A percentile compares a stretch with the other conserved stretches of the same genome.
These are phyloP conservation scores for Pythium aphanidermatum DNA, from an alignment of 352 stramenopile genomes.

Conservation along the genomic window DNA sequence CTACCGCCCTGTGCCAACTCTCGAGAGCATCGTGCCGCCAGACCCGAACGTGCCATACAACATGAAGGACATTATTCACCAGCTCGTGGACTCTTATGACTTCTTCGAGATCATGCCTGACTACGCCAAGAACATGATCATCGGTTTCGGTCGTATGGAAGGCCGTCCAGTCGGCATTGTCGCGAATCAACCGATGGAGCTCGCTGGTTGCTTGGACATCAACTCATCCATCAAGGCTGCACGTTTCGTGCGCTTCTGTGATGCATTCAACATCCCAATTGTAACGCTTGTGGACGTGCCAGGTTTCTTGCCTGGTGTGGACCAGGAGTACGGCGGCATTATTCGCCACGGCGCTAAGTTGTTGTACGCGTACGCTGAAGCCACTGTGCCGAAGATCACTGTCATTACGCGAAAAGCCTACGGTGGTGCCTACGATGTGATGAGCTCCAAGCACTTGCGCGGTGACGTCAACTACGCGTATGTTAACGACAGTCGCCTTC, in stretches of 20 bases:
- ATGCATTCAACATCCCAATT: constrained; percentile 98
- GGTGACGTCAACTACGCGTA: constrained; percentile 97
- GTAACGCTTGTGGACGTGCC: constrained; percentile 98
- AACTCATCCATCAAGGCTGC: constrained; percentile 95
- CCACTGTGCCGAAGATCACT: constrained; percentile 97
- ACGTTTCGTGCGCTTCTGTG: constrained; percentile 97
- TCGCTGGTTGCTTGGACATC: constrained; percentile 98
- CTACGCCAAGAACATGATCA: constrained; percentile 98
- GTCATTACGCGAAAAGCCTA: constrained; percentile 99
- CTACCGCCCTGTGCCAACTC: constrained; percentile 76
- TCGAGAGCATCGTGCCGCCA: constrained; percentile 93
- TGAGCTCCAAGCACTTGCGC: constrained; percentile 97
- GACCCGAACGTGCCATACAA: constrained; percentile 98
- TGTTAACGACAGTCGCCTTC: constrained; percentile 23
- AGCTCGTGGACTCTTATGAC: constrained; percentile 93
- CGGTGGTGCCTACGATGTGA: constrained; percentile 98
- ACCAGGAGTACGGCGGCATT: constrained; percentile 90
- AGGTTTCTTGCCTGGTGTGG: constrained; percentile 96
- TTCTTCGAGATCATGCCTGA: constrained; percentile 98
- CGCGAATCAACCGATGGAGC: constrained; percentile 96
- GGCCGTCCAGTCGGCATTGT: constrained; percentile 94
- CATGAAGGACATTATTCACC: constrained; percentile 95
- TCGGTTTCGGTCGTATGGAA: constrained; percentile 96
- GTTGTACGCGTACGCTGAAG: constrained; percentile 97
- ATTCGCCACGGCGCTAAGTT: constrained; percentile 98